phyloP scores from a whole-genome alignment of 805 yeast species.

The Metschnikowia arizonensis region DNA sequence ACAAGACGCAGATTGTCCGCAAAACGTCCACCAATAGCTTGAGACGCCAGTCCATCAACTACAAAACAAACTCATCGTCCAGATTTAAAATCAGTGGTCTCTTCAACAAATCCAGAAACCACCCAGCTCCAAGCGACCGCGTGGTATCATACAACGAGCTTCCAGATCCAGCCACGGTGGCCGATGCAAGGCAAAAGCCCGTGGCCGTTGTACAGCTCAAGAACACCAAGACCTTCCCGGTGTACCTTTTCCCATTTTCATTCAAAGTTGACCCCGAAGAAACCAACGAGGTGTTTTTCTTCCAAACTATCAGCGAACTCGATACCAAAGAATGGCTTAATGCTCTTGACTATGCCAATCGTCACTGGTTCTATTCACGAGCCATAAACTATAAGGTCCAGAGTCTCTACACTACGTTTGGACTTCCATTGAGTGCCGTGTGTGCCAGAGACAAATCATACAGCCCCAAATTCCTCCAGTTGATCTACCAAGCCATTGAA shows the following conservation, averaged over 20 bases:
- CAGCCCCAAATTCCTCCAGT: constrained; percentile 64
- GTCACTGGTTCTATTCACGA: constrained; percentile 54
- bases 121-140: constrained; percentile 40
- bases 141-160: constrained; percentile 51
- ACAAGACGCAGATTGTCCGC: constrained; percentile 21
- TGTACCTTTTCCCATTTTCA: constrained; percentile 45
- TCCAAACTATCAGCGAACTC: constrained; percentile 60
- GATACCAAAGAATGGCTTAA: constrained; percentile 77
- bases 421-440: constrained; percentile 74
- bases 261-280: constrained; percentile 47
- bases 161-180: constrained; percentile 46
- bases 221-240: constrained; percentile 47
- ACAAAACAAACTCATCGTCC: constrained; percentile 37
- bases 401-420: constrained; percentile 53
- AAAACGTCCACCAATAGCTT: constrained; percentile 29
- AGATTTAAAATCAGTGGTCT: constrained; percentile 55
- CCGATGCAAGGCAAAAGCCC: constrained; percentile 51
- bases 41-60: constrained; percentile 37
- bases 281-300: constrained; percentile 49
- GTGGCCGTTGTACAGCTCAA: constrained; percentile 43
- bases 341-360: constrained; percentile 43
- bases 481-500: constrained; percentile 72
- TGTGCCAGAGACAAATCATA: constrained; percentile 65
- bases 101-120: constrained; percentile 52
- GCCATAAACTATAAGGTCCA: constrained; percentile 25